Evolutionary conservation across 345 rosid genomes (phyloP), one percentile per base, ranked within the genome.

Genomic region (Salix suchowensis): DNA sequence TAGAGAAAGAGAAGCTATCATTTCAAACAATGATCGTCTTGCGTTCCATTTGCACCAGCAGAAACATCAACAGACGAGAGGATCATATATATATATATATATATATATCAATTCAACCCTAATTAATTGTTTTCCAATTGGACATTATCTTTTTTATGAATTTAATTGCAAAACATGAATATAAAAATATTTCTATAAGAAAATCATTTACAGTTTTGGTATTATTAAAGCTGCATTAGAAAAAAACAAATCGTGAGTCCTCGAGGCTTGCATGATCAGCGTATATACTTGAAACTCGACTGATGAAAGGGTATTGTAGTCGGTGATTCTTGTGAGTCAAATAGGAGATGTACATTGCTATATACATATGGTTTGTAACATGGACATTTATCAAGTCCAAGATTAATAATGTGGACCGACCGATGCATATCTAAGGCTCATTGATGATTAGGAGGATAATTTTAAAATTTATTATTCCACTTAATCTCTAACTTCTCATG

Each of bases 261-360:
- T 10, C 1, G 46, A 40, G 46, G 52, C 52, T 12, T 14, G 52
- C 52, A 14, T 46, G 5, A 14, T 14, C 15, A 46, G 18, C 46
- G 37, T 40, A 40, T 40, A 4, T 46, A 4, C 50, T 44, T 44
- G 50, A 44, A 44, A 44, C 44, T 40, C 44, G 44, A 40, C 46
- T 2, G 46, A 3, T 40, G 4, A 48, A 70, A 44, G 23, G 39
- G 34, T 48, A 40, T 40, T 40, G 46, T 11, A 40, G 46, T 40
- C 46, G 46, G 46, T 12, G 24, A 6, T 67, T 67, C 15, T 65
- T 11, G 76, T 15, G 71, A 76, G 81, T 84, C 84, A 85, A 84
- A 76, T 72, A 68, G 44, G n/a, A 40, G 67, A 67, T 65, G 62
- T 8, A 23, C 62, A n/a, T 55, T n/a, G n/a, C 3, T 44, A 4